Evolutionary conservation across 495 filamentous ascomycete species (phyloP).

Genomic region (Lichenothelia convexa): DNA sequence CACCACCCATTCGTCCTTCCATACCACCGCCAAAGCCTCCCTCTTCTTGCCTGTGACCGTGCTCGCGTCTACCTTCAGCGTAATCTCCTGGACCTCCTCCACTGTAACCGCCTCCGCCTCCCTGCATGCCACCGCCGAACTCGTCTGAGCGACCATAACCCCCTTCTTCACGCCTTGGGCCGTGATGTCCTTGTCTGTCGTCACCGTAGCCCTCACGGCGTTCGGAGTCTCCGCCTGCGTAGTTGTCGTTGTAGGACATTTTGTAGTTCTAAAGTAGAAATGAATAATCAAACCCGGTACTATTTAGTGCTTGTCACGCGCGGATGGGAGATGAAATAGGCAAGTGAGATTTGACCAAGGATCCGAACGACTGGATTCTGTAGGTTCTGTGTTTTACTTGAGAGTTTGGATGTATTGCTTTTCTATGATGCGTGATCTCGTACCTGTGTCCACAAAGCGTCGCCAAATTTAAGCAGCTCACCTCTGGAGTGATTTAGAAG

Average conservation of each 20-base stretch:
- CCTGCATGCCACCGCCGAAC: conserved; percentile 1
- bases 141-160: conserved; percentile 2
- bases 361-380: too few species aligned
- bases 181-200: background rate
- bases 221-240: conserved; percentile 3
- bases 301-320: conserved; percentile 2
- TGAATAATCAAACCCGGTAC: background rate
- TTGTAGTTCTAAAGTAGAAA: background rate
- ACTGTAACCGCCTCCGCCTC: conserved; percentile 3
- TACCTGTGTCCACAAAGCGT: too few species aligned
- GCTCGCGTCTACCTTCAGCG: conserved; percentile 1
- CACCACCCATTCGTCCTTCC: background rate
- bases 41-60: background rate
- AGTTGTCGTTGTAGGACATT: conserved; percentile 6
- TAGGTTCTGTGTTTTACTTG: too few species aligned
- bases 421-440: too few species aligned
- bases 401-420: too few species aligned
- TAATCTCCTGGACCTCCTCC: too few species aligned
- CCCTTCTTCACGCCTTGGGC: conserved; percentile 1
- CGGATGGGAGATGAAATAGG: too few species aligned
- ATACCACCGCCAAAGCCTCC: conserved; percentile 1
- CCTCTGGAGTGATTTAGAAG: too few species aligned
- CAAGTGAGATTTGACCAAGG: too few species aligned
- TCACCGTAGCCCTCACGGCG: conserved; percentile 4
- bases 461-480: too few species aligned